Base-by-base conservation (phyloP, 495 filamentous ascomycete genomes). In the Beverwykella pulmonaria region DNA sequence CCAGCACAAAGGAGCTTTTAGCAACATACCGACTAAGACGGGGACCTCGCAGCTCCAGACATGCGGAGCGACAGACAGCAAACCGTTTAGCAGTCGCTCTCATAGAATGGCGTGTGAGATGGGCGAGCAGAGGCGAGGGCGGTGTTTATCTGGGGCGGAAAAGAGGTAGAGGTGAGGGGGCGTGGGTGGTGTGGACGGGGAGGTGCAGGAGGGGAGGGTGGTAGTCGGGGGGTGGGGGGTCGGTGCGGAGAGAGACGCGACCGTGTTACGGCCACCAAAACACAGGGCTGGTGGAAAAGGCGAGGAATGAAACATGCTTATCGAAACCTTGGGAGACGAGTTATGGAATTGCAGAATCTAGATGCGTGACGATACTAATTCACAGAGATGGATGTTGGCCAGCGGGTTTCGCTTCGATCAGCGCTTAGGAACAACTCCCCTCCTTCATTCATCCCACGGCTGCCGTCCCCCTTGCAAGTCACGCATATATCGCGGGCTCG, bases 111-210 rank as follows among this genome's bases (percentile, higher is more conserved):
- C 10, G 17, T 10, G 2, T 30, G 23, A 22, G 41, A 44, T 12
- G 1, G 58, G 15, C n/a, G 19, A 48, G 15, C 29, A 19, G 14
- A 26, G 26, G 23, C n/a, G 8, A 26, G 9, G 25, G 20, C 27
- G 25, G 27, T 32, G 17, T 30, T 15, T 54, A 29, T 26, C 20
- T 19, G 49, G 59, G 44, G 29, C 39, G 53, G 59, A 53, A 49
- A 63, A 32, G 50, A 48, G 61, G 34, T 39, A 52, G 39, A n/a
- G 59, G 32, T 1, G 22, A 17, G 26, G 58, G n/a, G 26, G 59
- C 12, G 22, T n/a, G n/a, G 59, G 47, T 10, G 22, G 59, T 26
- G 32, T 53, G 48, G 26, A 49, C 25, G 32, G 19, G 59, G 27
- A 20, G 59, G 27, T 50, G 59, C 46, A 36, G 59, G 19, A 25